Conservation (phyloP, 2,329 filamentous ascomycete species). For the Trichoderma sp. region DNA sequence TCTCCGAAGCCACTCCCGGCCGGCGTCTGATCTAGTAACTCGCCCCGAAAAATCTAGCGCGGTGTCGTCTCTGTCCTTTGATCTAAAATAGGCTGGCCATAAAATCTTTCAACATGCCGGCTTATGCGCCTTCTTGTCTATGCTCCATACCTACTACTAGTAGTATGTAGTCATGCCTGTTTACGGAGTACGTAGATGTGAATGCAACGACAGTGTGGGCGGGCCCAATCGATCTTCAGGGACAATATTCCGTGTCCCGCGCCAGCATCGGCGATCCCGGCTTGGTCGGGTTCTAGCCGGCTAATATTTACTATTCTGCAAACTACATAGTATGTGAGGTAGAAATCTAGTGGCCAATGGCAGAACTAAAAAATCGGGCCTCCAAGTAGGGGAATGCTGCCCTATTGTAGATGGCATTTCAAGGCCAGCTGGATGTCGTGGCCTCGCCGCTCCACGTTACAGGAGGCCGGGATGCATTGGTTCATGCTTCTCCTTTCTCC, state of each 20-base stretch:
- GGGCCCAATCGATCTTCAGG: conserved; percentile 11
- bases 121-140: background rate
- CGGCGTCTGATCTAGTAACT: background rate
- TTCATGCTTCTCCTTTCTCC: conserved; percentile 5
- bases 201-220: background rate
- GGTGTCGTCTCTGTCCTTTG: background rate
- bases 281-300: background rate
- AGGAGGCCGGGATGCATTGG: background rate
- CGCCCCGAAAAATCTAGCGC: background rate
- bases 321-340: background rate
- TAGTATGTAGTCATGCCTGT: background rate
- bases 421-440: background rate
- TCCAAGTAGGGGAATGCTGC: background rate
- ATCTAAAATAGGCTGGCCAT: background rate
- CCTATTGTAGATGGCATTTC: background rate
- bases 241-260: conserved; percentile 6
- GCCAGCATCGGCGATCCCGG: conserved; percentile 14
- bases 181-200: too few relatives aligned
- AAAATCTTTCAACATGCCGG: background rate
- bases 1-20: background rate
- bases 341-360: conserved; percentile 6
- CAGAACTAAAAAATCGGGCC: background rate
- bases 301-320: background rate
- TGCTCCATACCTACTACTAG: too few relatives aligned
- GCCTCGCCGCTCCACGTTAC: background rate